phyloP scores from a whole-genome alignment of 352 stramenopile species.

The Peronospora farinosa region DNA sequence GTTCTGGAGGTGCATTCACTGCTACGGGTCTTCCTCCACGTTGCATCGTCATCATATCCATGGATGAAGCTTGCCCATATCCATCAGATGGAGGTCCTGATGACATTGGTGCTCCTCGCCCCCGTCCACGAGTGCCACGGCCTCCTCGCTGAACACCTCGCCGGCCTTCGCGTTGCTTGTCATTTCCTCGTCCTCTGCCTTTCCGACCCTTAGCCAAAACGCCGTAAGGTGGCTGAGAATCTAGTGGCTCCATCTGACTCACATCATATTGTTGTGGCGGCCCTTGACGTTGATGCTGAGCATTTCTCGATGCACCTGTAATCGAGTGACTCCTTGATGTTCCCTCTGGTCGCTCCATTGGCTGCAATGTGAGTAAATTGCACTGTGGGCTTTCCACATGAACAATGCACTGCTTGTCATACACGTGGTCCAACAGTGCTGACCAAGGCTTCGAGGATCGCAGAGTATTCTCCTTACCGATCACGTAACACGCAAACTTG shows the following conservation, averaged over 20 bases:
- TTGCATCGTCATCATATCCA: conserved; percentile 22
- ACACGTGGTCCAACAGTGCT: conserved; percentile 66
- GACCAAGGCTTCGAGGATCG: conserved; percentile 82
- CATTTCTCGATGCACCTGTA: conserved; percentile 12
- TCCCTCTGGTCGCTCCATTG: conserved; percentile 41
- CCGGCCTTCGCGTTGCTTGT: conserved; percentile 23
- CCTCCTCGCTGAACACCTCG: conserved; percentile 26
- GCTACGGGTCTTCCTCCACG: conserved; percentile 6
- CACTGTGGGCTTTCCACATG: conserved; percentile 73
- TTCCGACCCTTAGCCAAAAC: conserved; percentile 24
- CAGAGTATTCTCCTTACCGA: conserved; percentile 75
- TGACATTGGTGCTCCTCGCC: conserved; percentile 15
- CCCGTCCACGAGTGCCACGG: conserved; percentile 29
- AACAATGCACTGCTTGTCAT: conserved; percentile 66
- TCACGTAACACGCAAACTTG: conserved; percentile 86
- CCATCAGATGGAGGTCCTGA: conserved; percentile 5
- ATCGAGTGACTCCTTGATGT: conserved; percentile 8
- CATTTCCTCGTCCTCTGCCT: conserved; percentile 34
- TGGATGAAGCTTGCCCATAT: conserved; percentile 18
- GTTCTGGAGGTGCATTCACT: conserved; percentile 3
- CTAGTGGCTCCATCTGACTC: conserved; percentile 7
- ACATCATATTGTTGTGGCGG: conserved; percentile 12
- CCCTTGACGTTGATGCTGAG: conserved; percentile 20
- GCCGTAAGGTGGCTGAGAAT: conserved; percentile 13
- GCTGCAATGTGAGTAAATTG: conserved; percentile 64